Evolutionary conservation across 2,329 filamentous ascomycete genomes (phyloP).

Genomic region (Xylaria sp.): DNA sequence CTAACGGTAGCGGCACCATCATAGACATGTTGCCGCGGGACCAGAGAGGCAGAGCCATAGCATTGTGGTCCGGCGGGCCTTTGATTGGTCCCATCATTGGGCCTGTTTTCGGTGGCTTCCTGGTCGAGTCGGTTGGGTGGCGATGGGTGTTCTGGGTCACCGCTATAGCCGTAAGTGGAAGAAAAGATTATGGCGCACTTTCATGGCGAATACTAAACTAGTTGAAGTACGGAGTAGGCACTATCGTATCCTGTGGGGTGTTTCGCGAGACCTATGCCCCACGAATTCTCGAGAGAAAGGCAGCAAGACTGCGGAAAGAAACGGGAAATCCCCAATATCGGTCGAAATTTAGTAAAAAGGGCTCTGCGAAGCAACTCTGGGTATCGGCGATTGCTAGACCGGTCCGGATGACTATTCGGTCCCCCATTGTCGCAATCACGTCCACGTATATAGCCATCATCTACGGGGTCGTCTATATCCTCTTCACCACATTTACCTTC

Average conservation of each 20-base stretch:
- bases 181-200: not conserved
- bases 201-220: not conserved
- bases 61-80: conserved; percentile 51
- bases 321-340: conserved; percentile 50
- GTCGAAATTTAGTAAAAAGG: not conserved
- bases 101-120: conserved; percentile 55
- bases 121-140: conserved; percentile 54
- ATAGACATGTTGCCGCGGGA: conserved; percentile 56
- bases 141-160: conserved; percentile 58
- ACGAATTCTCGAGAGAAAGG: conserved; percentile 56
- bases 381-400: conserved; percentile 55
- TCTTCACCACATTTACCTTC: conserved; percentile 66
- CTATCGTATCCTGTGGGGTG: conserved; percentile 26
- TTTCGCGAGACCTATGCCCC: conserved; percentile 56
- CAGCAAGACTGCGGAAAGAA: conserved; percentile 55
- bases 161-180: conserved; percentile 45
- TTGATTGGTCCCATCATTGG: conserved; percentile 55
- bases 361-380: conserved; percentile 54
- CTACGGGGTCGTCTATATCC: conserved; percentile 66
- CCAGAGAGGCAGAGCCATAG: conserved; percentile 52
- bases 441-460: conserved; percentile 64
- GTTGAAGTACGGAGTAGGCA: conserved; percentile 18
- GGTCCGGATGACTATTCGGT: conserved; percentile 65
- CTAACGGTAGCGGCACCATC: conserved; percentile 63
- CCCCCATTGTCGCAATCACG: conserved; percentile 62